A percentile compares a stretch with the other conserved stretches of the same genome.
Conservation (phyloP, 768 basidiomycete species). For the Galerina sulciceps region DNA sequence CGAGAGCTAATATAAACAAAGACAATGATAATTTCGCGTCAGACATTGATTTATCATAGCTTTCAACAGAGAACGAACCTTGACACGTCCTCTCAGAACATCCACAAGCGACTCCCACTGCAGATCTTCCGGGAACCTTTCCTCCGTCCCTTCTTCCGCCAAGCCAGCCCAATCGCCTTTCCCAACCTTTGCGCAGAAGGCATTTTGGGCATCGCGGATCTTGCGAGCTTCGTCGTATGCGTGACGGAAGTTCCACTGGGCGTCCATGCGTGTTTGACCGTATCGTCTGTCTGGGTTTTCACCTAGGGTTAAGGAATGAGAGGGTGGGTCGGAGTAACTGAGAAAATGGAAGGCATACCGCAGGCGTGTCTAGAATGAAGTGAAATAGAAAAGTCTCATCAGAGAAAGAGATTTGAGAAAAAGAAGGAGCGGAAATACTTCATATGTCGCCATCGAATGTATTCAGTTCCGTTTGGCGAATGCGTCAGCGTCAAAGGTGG, state of each 20-base stretch:
- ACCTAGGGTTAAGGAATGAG: conserved; percentile 31
- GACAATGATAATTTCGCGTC: background rate
- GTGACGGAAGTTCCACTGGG: conserved; percentile 68
- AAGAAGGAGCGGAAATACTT: conserved; percentile 45
- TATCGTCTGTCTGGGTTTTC: conserved; percentile 62
- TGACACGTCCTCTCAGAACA: conserved; percentile 73
- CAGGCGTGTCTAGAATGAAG: conserved; percentile 63
- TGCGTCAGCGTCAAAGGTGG: conserved; percentile 62
- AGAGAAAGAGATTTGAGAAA: background rate
- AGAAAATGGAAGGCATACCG: conserved; percentile 31
- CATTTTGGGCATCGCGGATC: conserved; percentile 71
- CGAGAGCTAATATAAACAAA: conserved; percentile 28
- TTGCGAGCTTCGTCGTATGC: conserved; percentile 73
- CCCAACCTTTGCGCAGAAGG: conserved; percentile 58
- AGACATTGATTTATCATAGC: background rate
- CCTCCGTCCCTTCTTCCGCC: conserved; percentile 19
- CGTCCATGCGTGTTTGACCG: conserved; percentile 60
- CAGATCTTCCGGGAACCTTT: conserved; percentile 67
- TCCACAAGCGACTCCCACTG: conserved; percentile 77
- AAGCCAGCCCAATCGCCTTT: conserved; percentile 48
- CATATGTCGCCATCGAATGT: conserved; percentile 73
- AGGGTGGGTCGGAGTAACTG: background rate
- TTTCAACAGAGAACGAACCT: conserved; percentile 39
- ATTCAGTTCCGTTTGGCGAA: conserved; percentile 34
- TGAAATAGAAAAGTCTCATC: background rate